phyloP scores from a whole-genome alignment of 345 rosid genomes.

The Eutrema heterophyllum region DNA sequence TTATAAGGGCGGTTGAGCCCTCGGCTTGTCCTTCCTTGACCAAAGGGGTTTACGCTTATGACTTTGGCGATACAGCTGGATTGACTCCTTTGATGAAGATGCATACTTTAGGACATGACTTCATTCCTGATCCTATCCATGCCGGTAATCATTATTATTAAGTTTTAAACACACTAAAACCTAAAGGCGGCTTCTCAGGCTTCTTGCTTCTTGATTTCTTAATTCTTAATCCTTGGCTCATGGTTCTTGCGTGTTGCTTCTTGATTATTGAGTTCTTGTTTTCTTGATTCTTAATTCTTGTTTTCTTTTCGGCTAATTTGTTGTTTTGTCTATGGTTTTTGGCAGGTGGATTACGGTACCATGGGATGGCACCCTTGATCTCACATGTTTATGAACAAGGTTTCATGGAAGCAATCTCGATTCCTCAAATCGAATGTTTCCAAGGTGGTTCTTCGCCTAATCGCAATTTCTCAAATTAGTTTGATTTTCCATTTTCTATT shows the following conservation, averaged over 20 bases:
- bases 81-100: slow-evolving; percentile 97
- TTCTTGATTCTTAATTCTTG: not conserved
- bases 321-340: not conserved
- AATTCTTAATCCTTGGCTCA: not conserved
- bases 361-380: slow-evolving; percentile 89
- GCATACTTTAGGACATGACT: slow-evolving; percentile 97
- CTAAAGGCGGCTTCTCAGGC: not conserved
- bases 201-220: not conserved
- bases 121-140: slow-evolving; percentile 97
- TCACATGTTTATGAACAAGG: slow-evolving; percentile 85
- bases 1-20: slow-evolving; percentile 83
- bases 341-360: slow-evolving; percentile 86
- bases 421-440: slow-evolving; percentile 86
- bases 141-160: slow-evolving; percentile 37
- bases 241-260: not conserved
- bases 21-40: slow-evolving; percentile 88
- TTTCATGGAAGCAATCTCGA: slow-evolving; percentile 79
- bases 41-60: slow-evolving; percentile 85
- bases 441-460: slow-evolving; percentile 39
- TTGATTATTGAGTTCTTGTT: not conserved
- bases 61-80: slow-evolving; percentile 84
- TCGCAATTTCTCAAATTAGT: not conserved
- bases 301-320: not conserved
- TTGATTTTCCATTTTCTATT: too few relatives aligned
- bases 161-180: too few relatives aligned